Evolutionary conservation across 1,139 yeast species (phyloP).

Genomic region (Groenewaldozyma auringiensis): DNA sequence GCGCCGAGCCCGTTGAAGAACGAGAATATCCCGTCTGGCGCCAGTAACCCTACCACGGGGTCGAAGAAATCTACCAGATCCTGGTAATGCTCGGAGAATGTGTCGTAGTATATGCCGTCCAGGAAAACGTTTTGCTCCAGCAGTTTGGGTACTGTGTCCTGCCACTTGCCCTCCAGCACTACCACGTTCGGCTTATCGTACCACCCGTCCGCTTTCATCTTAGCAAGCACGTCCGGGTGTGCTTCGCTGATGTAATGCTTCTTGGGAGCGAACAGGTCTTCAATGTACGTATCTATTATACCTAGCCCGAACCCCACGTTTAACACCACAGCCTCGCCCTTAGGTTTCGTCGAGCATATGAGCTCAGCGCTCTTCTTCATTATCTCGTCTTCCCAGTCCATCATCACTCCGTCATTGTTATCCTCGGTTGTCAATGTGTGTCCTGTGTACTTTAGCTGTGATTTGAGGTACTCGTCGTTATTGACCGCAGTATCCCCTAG

Average conservation of each 20-base stretch:
- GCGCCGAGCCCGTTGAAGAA: conserved; percentile 97
- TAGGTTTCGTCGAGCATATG: conserved; percentile 12
- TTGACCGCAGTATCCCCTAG: conserved; percentile 30
- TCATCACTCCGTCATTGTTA: conserved; percentile 88
- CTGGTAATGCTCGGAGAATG: conserved; percentile 79
- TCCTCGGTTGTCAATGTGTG: conserved; percentile 65
- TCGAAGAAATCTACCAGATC: conserved; percentile 87
- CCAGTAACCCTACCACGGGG: conserved; percentile 68
- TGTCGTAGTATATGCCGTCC: conserved; percentile 90
- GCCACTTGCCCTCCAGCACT: conserved; percentile 86
- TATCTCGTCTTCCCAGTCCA: conserved; percentile 87
- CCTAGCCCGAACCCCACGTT: conserved; percentile 98
- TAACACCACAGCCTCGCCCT: conserved; percentile 44
- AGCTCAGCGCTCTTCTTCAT: conserved; percentile 66
- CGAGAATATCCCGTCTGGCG: conserved; percentile 65
- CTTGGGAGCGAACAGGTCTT: conserved; percentile 44
- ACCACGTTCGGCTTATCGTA: conserved; percentile 63
- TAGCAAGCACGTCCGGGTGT: conserved; percentile 78
- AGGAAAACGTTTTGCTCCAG: conserved; percentile 64
- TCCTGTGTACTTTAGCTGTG: conserved; percentile 63
- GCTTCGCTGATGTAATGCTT: conserved; percentile 88
- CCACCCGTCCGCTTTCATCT: conserved; percentile 77
- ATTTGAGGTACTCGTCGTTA: conserved; percentile 56
- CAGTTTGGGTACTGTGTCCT: conserved; percentile 61
- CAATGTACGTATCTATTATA: conserved; percentile 75